Evolutionary conservation across 345 rosid genomes (phyloP).

Genomic region (Aquilaria sinensis): DNA sequence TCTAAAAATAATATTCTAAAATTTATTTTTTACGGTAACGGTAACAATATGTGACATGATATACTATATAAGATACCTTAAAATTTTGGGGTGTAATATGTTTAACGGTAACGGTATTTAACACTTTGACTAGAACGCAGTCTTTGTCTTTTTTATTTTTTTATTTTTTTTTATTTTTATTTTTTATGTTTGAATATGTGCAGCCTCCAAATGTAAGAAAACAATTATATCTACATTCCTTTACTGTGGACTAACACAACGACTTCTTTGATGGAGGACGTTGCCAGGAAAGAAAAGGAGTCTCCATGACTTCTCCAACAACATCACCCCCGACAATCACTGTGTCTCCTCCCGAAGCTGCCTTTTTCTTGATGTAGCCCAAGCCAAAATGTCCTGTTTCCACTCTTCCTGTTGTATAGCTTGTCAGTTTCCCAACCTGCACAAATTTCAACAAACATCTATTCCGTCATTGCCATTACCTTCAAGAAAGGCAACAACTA

Average conservation of each 20-base stretch:
- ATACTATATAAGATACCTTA: too few relatives aligned
- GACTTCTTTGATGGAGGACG: slow-evolving; percentile 34
- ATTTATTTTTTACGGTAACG: too few relatives aligned
- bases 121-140: too few relatives aligned
- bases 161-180: too few relatives aligned
- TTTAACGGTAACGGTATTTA: too few relatives aligned
- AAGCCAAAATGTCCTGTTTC: slow-evolving; percentile 50
- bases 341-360: slow-evolving; percentile 39
- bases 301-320: slow-evolving; percentile 42
- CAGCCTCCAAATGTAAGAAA: not conserved
- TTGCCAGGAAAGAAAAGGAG: slow-evolving; percentile 63
- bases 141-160: too few relatives aligned
- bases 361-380: slow-evolving; percentile 68
- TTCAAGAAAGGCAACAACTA: too few relatives aligned
- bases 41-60: too few relatives aligned
- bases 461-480: not conserved
- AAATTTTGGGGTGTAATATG: too few relatives aligned
- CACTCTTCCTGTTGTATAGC: slow-evolving; percentile 50
- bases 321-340: slow-evolving; percentile 57
- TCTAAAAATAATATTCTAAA: too few relatives aligned
- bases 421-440: slow-evolving; percentile 77
- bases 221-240: too few relatives aligned
- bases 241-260: slow-evolving; percentile 26
- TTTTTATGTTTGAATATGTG: not conserved
- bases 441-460: not conserved